A percentile compares a stretch with the other conserved stretches of the same genome.
Conservation (phyloP, 352 stramenopile species). For the Elongisporangium anandrum region DNA sequence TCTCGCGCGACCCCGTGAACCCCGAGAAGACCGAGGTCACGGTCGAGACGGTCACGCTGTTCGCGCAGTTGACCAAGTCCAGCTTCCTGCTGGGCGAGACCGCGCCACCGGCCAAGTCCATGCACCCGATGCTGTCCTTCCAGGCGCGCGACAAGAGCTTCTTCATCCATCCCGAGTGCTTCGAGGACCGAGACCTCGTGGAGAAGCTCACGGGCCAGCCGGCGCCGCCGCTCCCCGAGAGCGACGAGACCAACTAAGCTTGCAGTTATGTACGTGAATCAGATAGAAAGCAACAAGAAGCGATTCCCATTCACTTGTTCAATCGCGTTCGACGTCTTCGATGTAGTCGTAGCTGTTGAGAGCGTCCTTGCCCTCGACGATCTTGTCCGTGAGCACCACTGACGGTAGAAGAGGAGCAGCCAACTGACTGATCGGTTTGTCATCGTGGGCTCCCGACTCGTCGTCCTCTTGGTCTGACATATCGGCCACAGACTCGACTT, state of each 20-base stretch:
- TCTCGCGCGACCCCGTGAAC: constrained; percentile 14
- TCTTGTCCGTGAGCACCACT: constrained; percentile 35
- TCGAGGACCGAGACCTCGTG: constrained; percentile 53
- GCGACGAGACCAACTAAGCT: constrained; percentile 10
- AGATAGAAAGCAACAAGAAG: constrained; percentile 1
- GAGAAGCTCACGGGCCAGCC: constrained; percentile 47
- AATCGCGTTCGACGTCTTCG: constrained; percentile 54
- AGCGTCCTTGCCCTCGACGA: constrained; percentile 52
- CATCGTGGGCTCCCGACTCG: constrained; percentile 11
- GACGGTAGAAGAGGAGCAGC: constrained; percentile 4
- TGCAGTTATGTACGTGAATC: too few relatives aligned
- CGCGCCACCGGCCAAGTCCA: constrained; percentile 39
- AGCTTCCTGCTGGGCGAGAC: constrained; percentile 66
- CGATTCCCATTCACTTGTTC: constrained; percentile 13
- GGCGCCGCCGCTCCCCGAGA: constrained; percentile 6
- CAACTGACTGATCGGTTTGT: constrained; percentile 1
- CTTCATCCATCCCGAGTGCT: constrained; percentile 78
- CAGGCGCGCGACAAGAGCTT: constrained; percentile 57
- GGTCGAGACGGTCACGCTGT: constrained; percentile 68
- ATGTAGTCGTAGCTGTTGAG: constrained; percentile 87
- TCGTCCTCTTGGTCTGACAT: constrained; percentile 42
- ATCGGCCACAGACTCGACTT: constrained; percentile 52
- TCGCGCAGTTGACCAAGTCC: constrained; percentile 45
- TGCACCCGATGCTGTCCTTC: constrained; percentile 86
- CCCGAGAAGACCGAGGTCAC: constrained; percentile 35